Evolutionary conservation across 208 protist species (phyloP).

Genomic region (Acanthamoeba sp.): DNA sequence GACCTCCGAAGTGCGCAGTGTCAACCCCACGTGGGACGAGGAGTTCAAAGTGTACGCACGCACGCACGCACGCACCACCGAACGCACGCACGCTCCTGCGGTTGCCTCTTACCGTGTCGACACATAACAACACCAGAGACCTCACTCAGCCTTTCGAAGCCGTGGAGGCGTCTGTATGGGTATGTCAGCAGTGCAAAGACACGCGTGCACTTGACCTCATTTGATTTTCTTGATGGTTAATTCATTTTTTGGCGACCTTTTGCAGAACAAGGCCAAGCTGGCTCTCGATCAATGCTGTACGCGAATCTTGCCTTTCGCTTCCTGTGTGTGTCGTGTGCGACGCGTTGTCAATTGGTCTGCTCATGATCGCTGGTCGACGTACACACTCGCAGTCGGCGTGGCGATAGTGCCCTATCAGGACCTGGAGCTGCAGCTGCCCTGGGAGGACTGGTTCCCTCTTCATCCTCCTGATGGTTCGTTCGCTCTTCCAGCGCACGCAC

Average conservation of each 20-base stretch:
- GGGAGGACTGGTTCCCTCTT: slow-evolving; percentile 22
- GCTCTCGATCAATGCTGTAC: slow-evolving; percentile 1
- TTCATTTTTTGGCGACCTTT: too few species aligned
- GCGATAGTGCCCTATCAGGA: neutral
- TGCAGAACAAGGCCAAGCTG: slow-evolving; percentile 30
- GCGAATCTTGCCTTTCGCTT: neutral
- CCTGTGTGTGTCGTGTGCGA: too few species aligned
- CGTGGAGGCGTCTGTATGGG: slow-evolving; percentile 3
- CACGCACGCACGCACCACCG: too few species aligned
- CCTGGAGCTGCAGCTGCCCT: neutral
- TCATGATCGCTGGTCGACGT: too few species aligned
- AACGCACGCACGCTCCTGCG: neutral
- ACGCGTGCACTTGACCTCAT: too few species aligned
- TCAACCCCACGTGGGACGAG: slow-evolving; percentile 24
- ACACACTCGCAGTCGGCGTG: neutral
- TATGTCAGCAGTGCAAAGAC: neutral
- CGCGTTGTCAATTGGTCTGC: neutral
- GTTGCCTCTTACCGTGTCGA: too few species aligned
- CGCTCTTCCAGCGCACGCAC: too few species aligned
- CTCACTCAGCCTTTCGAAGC: slow-evolving; percentile 23
- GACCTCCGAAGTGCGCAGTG: slow-evolving; percentile 21
- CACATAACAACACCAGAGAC: neutral
- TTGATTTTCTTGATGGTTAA: neutral
- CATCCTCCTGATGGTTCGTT: neutral
- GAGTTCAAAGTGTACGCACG: slow-evolving; percentile 10